Evolutionary conservation across 2,329 filamentous ascomycete species (phyloP).

Genomic region (Cladosporium phlei): DNA sequence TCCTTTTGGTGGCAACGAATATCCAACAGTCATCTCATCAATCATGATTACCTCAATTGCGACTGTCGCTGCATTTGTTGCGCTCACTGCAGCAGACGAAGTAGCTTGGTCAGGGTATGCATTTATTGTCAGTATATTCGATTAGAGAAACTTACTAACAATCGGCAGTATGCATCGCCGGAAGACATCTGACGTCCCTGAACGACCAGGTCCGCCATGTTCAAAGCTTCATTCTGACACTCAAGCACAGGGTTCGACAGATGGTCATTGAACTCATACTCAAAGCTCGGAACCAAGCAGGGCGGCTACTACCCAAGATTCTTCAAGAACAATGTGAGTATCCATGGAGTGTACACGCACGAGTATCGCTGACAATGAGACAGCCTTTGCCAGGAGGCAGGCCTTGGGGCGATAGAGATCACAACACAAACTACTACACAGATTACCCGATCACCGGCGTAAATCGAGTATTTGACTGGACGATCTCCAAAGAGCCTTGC

Average conservation of each 20-base stretch:
- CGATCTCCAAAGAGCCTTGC: conserved; percentile 18
- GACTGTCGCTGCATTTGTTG: conserved; percentile 2
- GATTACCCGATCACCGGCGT: conserved; percentile 28
- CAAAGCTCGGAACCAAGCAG: conserved; percentile 6
- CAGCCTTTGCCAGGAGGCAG: conserved; percentile 8
- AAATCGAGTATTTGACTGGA: conserved; percentile 26
- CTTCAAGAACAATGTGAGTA: conserved; percentile 8
- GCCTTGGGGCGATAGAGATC: conserved; percentile 25
- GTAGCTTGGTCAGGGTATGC: conserved; percentile 11
- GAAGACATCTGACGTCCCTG: too few species aligned
- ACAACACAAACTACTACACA: conserved; percentile 25
- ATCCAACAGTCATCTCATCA: background rate
- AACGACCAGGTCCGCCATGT: too few species aligned
- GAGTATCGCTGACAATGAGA: background rate
- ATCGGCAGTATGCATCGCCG: too few species aligned
- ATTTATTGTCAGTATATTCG: too few species aligned
- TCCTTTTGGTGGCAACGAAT: background rate
- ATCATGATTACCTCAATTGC: conserved; percentile 4
- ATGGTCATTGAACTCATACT: conserved; percentile 7
- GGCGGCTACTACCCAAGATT: conserved; percentile 1
- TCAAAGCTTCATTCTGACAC: too few species aligned
- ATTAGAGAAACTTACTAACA: too few species aligned
- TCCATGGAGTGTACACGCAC: background rate
- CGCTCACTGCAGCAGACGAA: background rate
- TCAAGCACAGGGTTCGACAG: conserved; percentile 7